phyloP scores from a whole-genome alignment of 768 basidiomycete species.

The Fomitopsis pulvina region DNA sequence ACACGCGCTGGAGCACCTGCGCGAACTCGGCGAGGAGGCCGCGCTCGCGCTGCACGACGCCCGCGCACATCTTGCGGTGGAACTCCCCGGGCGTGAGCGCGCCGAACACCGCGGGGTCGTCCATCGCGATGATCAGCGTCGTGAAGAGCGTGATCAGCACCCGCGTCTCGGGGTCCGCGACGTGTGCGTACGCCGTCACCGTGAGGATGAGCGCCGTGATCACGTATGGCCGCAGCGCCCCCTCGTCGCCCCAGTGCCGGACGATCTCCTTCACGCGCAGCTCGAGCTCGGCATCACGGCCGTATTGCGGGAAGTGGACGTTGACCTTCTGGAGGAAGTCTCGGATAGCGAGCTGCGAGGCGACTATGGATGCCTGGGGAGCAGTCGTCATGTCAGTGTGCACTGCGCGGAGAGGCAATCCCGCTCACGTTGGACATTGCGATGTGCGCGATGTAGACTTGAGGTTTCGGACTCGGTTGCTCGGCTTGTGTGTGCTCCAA shows the following conservation, averaged over 20 bases:
- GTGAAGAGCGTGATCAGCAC: conserved; percentile 36
- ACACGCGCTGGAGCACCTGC: conserved; percentile 23
- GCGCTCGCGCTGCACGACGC: conserved; percentile 10
- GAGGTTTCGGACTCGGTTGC: too few relatives aligned
- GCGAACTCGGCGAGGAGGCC: conserved; percentile 28
- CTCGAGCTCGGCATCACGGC: conserved; percentile 2
- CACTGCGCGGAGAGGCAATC: too few relatives aligned
- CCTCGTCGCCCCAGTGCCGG: conserved; percentile 1
- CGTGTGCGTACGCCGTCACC: conserved; percentile 10
- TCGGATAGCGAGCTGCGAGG: background rate
- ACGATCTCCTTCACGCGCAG: background rate
- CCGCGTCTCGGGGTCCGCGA: conserved; percentile 17
- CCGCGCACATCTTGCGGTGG: conserved; percentile 1
- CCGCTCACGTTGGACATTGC: too few relatives aligned
- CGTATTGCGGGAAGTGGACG: background rate
- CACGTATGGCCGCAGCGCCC: conserved; percentile 1
- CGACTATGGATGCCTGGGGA: background rate
- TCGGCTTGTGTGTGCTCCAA: too few relatives aligned
- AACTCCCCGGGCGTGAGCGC: background rate
- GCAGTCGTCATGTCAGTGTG: background rate
- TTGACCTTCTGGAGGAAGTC: conserved; percentile 1
- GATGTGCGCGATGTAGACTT: too few relatives aligned
- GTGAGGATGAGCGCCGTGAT: conserved; percentile 4
- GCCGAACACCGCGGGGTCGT: conserved; percentile 25
- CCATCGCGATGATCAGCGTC: conserved; percentile 29